Percentiles rank a stretch among this genome's conserved stretches.
Conservation (phyloP, 495 filamentous ascomycete genomes). For the Ascobolus immersus region DNA sequence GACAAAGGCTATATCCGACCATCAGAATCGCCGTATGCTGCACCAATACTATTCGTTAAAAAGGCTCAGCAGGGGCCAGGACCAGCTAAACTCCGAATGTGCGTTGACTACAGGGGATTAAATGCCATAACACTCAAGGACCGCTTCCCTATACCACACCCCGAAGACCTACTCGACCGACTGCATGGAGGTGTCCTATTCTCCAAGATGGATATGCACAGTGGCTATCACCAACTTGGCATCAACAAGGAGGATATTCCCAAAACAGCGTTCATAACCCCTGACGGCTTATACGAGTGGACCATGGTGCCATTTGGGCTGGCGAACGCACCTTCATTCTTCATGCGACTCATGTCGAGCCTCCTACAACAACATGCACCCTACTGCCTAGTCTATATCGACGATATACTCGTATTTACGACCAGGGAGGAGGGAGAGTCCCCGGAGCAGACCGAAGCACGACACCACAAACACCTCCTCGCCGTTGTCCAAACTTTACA, state of each 20-base stretch:
- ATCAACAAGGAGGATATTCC: slow-evolving; percentile 12
- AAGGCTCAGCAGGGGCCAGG: no score
- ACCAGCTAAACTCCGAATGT: no score
- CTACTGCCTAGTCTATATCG: neutral
- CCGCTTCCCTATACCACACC: slow-evolving; percentile 21
- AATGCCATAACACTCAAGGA: slow-evolving; percentile 23
- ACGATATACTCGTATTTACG: slow-evolving; percentile 2
- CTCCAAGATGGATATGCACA: neutral
- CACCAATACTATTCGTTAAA: no score
- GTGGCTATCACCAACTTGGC: slow-evolving; percentile 8
- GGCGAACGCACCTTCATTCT: slow-evolving; percentile 8
- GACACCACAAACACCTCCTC: no score
- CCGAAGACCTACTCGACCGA: slow-evolving; percentile 19
- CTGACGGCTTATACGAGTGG: slow-evolving; percentile 1
- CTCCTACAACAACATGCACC: no score
- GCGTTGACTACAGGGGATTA: slow-evolving; percentile 21
- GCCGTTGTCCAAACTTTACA: no score
- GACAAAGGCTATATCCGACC: no score
- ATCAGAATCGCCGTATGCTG: no score
- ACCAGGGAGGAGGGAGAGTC: no score
- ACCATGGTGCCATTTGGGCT: slow-evolving; percentile 9
- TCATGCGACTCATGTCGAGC: slow-evolving; percentile 15
- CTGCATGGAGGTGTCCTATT: slow-evolving; percentile 13
- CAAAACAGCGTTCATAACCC: slow-evolving; percentile 14
- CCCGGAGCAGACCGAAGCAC: neutral